Evolutionary conservation across 371 early-diverging fungal species (phyloP).

Genomic region (Catenaria anguillulae): DNA sequence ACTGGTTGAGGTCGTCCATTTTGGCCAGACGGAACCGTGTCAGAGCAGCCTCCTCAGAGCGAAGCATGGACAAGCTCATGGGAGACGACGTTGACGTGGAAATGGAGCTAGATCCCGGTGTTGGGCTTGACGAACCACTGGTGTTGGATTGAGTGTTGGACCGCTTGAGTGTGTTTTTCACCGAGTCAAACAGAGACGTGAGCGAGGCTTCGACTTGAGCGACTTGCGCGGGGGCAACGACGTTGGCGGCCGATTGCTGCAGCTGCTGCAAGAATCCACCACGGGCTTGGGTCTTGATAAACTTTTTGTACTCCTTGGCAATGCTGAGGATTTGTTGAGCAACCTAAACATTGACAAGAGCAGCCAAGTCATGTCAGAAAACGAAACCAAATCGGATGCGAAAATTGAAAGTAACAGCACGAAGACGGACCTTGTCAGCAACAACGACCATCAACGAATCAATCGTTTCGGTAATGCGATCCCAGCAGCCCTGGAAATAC

Average conservation of each 20-base stretch:
- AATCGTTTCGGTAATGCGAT: not conserved
- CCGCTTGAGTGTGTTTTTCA: not conserved
- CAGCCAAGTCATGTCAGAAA: not conserved
- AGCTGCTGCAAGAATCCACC: conserved; percentile 2
- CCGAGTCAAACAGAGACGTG: not conserved
- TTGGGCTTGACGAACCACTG: too few relatives aligned
- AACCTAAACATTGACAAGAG: not conserved
- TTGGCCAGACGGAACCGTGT: not conserved
- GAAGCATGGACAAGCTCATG: not conserved
- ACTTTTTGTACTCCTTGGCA: conserved; percentile 1
- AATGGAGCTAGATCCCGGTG: too few relatives aligned
- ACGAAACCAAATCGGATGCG: too few relatives aligned
- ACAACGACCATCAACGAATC: not conserved
- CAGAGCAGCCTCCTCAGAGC: not conserved
- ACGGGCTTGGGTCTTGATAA: not conserved
- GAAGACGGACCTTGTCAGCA: not conserved
- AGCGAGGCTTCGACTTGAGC: not conserved
- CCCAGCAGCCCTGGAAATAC: not conserved
- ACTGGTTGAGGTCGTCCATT: not conserved
- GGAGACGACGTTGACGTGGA: not conserved
- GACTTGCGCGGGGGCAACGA: not conserved
- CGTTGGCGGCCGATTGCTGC: not conserved
- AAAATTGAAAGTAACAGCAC: not conserved
- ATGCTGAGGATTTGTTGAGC: not conserved
- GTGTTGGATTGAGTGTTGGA: not conserved